These are phyloP conservation scores for Phaeophleospora eucalypticola DNA, from an alignment of 2,329 filamentous ascomycete genomes.

Conservation along the genomic window DNA sequence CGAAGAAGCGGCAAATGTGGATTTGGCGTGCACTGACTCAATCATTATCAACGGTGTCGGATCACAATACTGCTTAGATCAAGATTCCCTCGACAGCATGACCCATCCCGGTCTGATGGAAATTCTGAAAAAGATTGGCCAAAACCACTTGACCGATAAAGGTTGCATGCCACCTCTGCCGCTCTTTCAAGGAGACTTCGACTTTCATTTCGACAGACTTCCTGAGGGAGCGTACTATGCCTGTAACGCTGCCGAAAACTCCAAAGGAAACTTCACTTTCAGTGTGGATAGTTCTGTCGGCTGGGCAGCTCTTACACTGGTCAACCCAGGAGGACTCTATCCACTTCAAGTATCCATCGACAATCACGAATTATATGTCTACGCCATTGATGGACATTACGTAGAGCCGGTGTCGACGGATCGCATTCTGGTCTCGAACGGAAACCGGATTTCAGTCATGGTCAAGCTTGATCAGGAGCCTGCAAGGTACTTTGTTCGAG, in stretches of 20 bases:
- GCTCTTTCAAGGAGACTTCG: background rate
- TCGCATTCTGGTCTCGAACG: constrained; percentile 46
- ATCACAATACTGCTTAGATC: background rate
- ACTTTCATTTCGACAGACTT: background rate
- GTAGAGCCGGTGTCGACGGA: constrained; percentile 48
- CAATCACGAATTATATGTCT: constrained; percentile 17
- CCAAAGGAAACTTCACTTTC: background rate
- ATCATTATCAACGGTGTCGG: constrained; percentile 18
- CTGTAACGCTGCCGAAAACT: background rate
- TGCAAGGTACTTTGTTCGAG: constrained; percentile 31
- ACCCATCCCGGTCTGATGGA: background rate
- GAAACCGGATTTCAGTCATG: constrained; percentile 52
- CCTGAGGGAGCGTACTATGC: background rate
- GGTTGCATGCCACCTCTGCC: constrained; percentile 1
- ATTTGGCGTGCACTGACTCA: constrained; percentile 9
- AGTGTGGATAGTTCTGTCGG: background rate
- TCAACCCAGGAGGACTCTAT: background rate
- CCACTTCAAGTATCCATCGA: constrained; percentile 15
- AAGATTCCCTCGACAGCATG: background rate
- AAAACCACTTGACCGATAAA: background rate
- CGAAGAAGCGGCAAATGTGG: background rate
- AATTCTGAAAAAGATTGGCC: background rate
- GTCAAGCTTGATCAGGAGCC: constrained; percentile 42
- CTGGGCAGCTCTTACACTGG: background rate
- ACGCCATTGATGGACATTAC: constrained; percentile 34